phyloP scores from a whole-genome alignment of 2,329 filamentous ascomycete genomes.

The Hawksworthiomyces lignivorus region DNA sequence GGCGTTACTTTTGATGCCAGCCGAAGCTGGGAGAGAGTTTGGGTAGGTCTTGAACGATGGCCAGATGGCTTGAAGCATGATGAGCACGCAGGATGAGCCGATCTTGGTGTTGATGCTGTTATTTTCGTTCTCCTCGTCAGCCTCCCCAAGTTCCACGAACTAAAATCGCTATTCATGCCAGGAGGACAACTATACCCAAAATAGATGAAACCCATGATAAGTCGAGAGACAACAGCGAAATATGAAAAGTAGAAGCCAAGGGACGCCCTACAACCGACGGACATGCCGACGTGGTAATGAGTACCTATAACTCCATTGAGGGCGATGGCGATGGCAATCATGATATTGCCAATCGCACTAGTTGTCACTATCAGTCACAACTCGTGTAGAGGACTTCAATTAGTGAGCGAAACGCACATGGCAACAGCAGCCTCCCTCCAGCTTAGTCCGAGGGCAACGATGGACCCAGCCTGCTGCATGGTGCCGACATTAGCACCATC shows the following conservation, averaged over 20 bases:
- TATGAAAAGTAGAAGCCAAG: slow-evolving; percentile 29
- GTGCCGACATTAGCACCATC: slow-evolving; percentile 19
- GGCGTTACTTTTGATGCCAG: slow-evolving; percentile 21
- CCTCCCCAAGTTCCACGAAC: no score
- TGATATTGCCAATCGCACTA: slow-evolving; percentile 12
- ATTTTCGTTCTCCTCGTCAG: neutral
- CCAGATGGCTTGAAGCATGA: slow-evolving; percentile 32
- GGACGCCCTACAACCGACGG: slow-evolving; percentile 27
- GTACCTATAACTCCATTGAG: slow-evolving; percentile 28
- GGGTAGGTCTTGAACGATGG: slow-evolving; percentile 31
- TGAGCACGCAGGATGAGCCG: slow-evolving; percentile 12
- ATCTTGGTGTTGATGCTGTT: slow-evolving; percentile 19
- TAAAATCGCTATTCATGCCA: no score
- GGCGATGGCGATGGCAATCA: slow-evolving; percentile 28
- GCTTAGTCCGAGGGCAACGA: slow-evolving; percentile 17
- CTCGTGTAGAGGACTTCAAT: no score
- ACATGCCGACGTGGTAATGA: slow-evolving; percentile 30
- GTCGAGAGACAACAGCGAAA: slow-evolving; percentile 24
- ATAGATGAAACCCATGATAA: slow-evolving; percentile 27
- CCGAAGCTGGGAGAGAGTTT: slow-evolving; percentile 30
- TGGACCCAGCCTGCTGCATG: slow-evolving; percentile 19
- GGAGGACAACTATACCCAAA: slow-evolving; percentile 15
- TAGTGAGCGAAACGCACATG: slow-evolving; percentile 14
- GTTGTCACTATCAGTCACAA: no score
- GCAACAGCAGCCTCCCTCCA: slow-evolving; percentile 18